Conservation (phyloP, 345 rosid species). For the Gossypium stocksii region DNA sequence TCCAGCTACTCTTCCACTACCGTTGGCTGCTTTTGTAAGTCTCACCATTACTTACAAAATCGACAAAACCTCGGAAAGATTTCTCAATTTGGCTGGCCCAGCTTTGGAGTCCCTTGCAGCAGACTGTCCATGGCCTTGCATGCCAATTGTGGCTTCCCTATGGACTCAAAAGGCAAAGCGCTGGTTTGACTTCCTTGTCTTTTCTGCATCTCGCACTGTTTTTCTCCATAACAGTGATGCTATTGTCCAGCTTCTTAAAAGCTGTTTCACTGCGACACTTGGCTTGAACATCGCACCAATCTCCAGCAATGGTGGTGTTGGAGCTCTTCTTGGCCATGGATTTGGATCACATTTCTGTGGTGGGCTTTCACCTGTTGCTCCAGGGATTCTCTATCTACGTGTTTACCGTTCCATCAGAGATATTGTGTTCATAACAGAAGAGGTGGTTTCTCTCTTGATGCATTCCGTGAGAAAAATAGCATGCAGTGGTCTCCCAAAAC, state of each 20-base stretch:
- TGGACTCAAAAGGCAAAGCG: slow-evolving; percentile 99
- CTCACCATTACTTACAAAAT: slow-evolving; percentile 90
- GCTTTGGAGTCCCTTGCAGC: slow-evolving; percentile 87
- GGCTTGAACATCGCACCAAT: slow-evolving; percentile 53
- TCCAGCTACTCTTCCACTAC: slow-evolving; percentile 88
- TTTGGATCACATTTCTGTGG: slow-evolving; percentile 85
- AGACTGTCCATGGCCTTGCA: slow-evolving; percentile 98
- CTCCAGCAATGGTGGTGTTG: slow-evolving; percentile 72
- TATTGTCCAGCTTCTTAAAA: slow-evolving; percentile 80
- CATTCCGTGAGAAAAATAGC: slow-evolving; percentile 75
- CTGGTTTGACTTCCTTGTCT: slow-evolving; percentile 90
- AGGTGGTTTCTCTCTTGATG: slow-evolving; percentile 72
- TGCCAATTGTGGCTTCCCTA: slow-evolving; percentile 86
- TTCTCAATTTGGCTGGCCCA: slow-evolving; percentile 81
- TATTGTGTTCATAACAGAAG: slow-evolving; percentile 65
- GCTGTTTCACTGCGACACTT: slow-evolving; percentile 83
- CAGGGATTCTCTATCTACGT: slow-evolving; percentile 83
- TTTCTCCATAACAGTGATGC: slow-evolving; percentile 85
- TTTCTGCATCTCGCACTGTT: slow-evolving; percentile 94
- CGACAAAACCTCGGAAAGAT: slow-evolving; percentile 77
- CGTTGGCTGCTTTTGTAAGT: slow-evolving; percentile 94
- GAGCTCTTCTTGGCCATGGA: slow-evolving; percentile 96
- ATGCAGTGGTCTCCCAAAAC: slow-evolving; percentile 43
- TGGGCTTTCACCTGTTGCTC: slow-evolving; percentile 87
- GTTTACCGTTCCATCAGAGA: slow-evolving; percentile 74